These are phyloP conservation scores for Chenopodium berlandieri DNA, from an alignment of 148 eudicot genomes.

Conservation along the genomic window DNA sequence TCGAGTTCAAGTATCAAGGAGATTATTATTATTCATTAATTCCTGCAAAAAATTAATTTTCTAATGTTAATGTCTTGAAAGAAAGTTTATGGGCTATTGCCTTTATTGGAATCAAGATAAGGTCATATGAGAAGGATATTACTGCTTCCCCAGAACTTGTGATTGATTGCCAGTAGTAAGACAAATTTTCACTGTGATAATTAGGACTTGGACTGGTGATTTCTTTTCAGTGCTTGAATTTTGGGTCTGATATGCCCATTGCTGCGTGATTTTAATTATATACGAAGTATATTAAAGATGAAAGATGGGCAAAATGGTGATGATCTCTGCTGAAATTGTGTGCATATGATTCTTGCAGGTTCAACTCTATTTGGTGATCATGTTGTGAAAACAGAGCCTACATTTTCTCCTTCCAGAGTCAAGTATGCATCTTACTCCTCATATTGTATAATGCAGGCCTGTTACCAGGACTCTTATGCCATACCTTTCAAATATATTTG, in stretches of 20 bases:
- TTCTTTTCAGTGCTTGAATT: background rate
- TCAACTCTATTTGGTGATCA: slow-evolving; percentile 44
- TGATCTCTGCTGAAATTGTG: background rate
- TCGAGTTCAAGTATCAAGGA: background rate
- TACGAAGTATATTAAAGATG: no score
- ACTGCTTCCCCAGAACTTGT: background rate
- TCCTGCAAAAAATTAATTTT: background rate
- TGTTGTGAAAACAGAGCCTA: slow-evolving; percentile 47
- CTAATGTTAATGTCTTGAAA: background rate
- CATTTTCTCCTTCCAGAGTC: slow-evolving; percentile 57
- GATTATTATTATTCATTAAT: background rate
- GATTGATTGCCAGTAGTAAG: background rate
- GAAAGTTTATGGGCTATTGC: background rate
- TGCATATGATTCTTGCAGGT: slow-evolving; percentile 32
- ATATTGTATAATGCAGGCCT: slow-evolving; percentile 8
- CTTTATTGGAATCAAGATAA: background rate
- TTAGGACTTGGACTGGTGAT: background rate
- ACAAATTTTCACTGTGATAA: background rate
- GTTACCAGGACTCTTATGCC: slow-evolving; percentile 17
- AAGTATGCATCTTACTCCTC: slow-evolving; percentile 36
- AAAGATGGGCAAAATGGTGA: background rate
- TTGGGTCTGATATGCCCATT: background rate
- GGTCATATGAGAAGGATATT: background rate
- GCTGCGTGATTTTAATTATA: background rate
- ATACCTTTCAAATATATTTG: slow-evolving; percentile 14